Conservation (phyloP, 2,329 filamentous ascomycete species). For the Triangularia setosa region DNA sequence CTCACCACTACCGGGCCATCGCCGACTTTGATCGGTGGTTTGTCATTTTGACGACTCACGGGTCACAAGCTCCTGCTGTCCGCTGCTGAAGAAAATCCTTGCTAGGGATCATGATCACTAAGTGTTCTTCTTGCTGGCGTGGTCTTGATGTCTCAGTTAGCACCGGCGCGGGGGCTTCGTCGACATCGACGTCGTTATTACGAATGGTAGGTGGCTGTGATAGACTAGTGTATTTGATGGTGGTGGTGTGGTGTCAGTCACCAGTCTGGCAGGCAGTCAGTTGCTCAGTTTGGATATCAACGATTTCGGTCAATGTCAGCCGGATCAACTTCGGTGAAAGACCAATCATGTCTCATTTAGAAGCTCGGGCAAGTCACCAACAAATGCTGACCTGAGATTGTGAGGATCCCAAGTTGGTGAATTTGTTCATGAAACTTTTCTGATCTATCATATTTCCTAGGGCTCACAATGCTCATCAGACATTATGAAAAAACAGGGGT, state of each 20-base stretch:
- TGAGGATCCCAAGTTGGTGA: neutral
- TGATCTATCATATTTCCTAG: conserved; percentile 5
- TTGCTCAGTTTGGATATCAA: neutral
- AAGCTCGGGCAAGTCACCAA: neutral
- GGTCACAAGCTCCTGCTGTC: neutral
- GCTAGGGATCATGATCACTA: neutral
- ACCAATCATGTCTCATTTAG: neutral
- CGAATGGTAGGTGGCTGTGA: neutral
- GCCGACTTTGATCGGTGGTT: neutral
- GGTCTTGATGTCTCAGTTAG: neutral
- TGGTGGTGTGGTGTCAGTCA: neutral
- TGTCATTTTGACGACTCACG: neutral
- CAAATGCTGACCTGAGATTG: neutral
- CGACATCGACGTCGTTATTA: neutral
- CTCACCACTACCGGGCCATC: neutral
- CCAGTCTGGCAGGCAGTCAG: neutral
- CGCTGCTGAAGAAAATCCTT: neutral
- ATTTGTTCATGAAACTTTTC: neutral
- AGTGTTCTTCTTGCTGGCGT: neutral
- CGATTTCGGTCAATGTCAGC: neutral
- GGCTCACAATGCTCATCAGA: neutral
- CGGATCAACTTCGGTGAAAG: neutral
- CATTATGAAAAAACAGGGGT: neutral
- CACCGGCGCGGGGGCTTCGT: neutral
- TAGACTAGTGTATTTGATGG: neutral